Evolutionary conservation across 441 rosid species (phyloP).

Genomic region (Populus tomentosa): DNA sequence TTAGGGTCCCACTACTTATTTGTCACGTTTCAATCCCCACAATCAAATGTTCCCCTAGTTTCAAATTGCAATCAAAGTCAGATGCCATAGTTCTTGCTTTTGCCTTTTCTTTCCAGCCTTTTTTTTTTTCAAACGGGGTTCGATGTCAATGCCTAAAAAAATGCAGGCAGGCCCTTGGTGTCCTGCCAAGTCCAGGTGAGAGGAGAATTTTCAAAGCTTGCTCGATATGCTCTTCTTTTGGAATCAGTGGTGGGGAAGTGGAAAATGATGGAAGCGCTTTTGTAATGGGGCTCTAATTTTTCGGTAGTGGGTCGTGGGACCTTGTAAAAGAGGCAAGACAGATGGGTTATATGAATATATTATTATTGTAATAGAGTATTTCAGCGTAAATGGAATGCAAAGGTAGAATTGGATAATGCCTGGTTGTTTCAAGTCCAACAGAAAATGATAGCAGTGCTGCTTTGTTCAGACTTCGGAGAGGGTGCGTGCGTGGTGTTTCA

Average conservation of each 20-base stretch:
- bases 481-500: conserved; percentile 15
- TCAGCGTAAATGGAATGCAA: conserved; percentile 28
- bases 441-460: conserved; percentile 18
- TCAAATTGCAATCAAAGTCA: conserved; percentile 57
- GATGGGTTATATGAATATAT: conserved; percentile 16
- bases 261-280: conserved; percentile 60
- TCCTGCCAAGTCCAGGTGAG: conserved; percentile 34
- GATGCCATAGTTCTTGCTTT: conserved; percentile 41
- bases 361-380: conserved; percentile 21
- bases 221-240: conserved; percentile 41
- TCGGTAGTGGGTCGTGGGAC: conserved; percentile 74
- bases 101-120: conserved; percentile 28
- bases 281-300: conserved; percentile 45
- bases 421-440: conserved; percentile 25
- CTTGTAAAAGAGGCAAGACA: conserved; percentile 31
- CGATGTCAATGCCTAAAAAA: conserved; percentile 47
- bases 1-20: conserved; percentile 24
- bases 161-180: conserved; percentile 32
- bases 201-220: conserved; percentile 52
- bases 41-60: conserved; percentile 18
- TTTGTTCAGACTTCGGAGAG: conserved; percentile 17
- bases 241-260: conserved; percentile 41
- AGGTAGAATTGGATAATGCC: conserved; percentile 26
- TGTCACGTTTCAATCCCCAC: conserved; percentile 18
- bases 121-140: conserved; percentile 31